phyloP scores from a whole-genome alignment of 805 yeast genomes.

The Candida saitoana region DNA sequence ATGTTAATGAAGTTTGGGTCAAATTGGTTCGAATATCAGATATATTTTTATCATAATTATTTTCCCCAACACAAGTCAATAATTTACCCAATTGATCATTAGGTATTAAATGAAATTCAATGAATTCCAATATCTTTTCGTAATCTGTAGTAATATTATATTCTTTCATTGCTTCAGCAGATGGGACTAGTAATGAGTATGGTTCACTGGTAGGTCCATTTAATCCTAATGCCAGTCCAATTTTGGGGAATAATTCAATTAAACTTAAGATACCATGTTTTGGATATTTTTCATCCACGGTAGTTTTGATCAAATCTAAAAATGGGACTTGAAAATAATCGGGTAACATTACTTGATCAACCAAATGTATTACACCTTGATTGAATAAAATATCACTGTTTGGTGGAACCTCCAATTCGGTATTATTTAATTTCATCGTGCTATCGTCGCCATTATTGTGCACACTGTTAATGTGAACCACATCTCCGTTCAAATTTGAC shows the following conservation, averaged over 20 bases:
- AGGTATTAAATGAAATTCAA: slow-evolving; percentile 68
- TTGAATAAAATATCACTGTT: slow-evolving; percentile 68
- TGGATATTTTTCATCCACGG: slow-evolving; percentile 36
- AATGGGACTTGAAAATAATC: slow-evolving; percentile 48
- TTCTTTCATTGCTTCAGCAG: slow-evolving; percentile 48
- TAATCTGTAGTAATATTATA: slow-evolving; percentile 47
- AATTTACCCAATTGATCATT: slow-evolving; percentile 46
- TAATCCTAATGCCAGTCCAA: slow-evolving; percentile 39
- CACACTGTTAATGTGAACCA: slow-evolving; percentile 18
- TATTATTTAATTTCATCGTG: slow-evolving; percentile 26
- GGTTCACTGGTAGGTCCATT: slow-evolving; percentile 17
- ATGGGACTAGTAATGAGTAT: slow-evolving; percentile 70
- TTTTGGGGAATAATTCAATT: slow-evolving; percentile 38
- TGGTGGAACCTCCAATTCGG: slow-evolving; percentile 31
- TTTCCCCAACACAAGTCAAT: slow-evolving; percentile 40
- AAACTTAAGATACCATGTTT: slow-evolving; percentile 40
- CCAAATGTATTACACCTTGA: slow-evolving; percentile 81
- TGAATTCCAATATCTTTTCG: slow-evolving; percentile 47
- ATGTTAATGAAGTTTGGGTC: slow-evolving; percentile 37
- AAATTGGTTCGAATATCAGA: slow-evolving; percentile 43
- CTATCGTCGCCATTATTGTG: slow-evolving; percentile 16
- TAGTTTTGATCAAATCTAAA: slow-evolving; percentile 51
- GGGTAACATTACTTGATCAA: slow-evolving; percentile 57
- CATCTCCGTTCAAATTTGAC: slow-evolving; percentile 26
- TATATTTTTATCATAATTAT: slow-evolving; percentile 4